Percentiles rank a stretch among this genome's conserved stretches.
phyloP scores from a whole-genome alignment of 2,329 filamentous ascomycete genomes.

The Diplocarpon mali region DNA sequence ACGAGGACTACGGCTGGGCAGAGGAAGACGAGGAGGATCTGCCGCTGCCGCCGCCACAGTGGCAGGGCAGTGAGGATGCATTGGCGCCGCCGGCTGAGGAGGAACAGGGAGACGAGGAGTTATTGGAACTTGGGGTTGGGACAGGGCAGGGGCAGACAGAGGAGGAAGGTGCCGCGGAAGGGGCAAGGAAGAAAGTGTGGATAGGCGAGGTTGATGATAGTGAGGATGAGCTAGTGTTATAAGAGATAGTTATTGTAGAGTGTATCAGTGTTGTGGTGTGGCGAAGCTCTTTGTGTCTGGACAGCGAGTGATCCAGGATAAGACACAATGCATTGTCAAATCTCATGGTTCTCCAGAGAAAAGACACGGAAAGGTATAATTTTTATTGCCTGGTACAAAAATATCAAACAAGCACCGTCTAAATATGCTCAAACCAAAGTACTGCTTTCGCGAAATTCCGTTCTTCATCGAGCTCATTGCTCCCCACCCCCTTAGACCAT shows the following conservation, averaged over 20 bases:
- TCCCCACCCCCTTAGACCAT: no score
- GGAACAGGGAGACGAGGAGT: constrained; percentile 13
- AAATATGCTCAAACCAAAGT: constrained; percentile 1
- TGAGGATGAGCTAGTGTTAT: constrained; percentile 14
- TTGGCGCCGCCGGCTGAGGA: constrained; percentile 31
- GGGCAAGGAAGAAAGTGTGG: constrained; percentile 10
- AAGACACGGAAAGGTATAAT: background rate
- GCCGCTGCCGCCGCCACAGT: constrained; percentile 50
- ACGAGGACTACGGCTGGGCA: constrained; percentile 65
- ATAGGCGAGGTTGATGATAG: constrained; percentile 8
- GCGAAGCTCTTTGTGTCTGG: no score
- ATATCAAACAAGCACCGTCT: constrained; percentile 4
- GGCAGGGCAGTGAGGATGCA: constrained; percentile 56
- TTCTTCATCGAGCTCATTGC: background rate
- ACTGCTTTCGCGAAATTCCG: background rate
- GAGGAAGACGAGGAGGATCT: constrained; percentile 53
- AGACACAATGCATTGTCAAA: no score
- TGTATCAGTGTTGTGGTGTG: background rate
- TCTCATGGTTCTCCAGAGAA: no score
- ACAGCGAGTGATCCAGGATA: no score
- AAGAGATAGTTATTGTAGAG: background rate
- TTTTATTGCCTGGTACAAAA: constrained; percentile 1
- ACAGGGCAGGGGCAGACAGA: background rate
- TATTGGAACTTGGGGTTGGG: constrained; percentile 1
- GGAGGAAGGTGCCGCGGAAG: constrained; percentile 3